Conservation (phyloP, 805 yeast genomes). For the Saccharomycopsis fermentans region DNA sequence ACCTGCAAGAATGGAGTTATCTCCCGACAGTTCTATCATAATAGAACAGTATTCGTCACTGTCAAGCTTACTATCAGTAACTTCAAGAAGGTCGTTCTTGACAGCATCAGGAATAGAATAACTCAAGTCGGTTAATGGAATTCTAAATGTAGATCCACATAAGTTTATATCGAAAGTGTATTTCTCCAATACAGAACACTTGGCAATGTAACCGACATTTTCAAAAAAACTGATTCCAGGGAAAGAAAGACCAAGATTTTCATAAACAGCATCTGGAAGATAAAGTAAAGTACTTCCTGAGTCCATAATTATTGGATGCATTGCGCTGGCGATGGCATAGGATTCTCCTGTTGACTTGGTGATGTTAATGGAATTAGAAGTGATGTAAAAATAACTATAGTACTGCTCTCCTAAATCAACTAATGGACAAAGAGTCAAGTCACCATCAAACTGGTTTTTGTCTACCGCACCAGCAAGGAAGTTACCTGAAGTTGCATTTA, state of each 20-base stretch:
- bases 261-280: conserved; percentile 30
- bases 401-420: conserved; percentile 3
- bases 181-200: conserved; percentile 28
- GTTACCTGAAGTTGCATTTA: conserved; percentile 35
- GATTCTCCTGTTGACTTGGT: neutral
- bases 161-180: conserved; percentile 54
- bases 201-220: conserved; percentile 24
- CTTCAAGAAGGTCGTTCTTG: neutral
- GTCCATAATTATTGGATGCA: conserved; percentile 38
- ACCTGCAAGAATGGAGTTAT: conserved; percentile 36
- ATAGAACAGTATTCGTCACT: neutral
- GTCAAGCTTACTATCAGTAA: neutral
- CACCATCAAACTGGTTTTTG: conserved; percentile 49
- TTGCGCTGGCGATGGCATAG: neutral
- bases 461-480: conserved; percentile 67
- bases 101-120: conserved; percentile 1
- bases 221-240: conserved; percentile 7
- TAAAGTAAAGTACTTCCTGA: conserved; percentile 47
- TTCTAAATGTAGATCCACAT: conserved; percentile 44
- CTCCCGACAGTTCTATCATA: neutral
- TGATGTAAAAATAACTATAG: conserved; percentile 6
- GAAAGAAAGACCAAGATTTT: conserved; percentile 20
- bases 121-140: conserved; percentile 34
- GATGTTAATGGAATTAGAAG: conserved; percentile 2
- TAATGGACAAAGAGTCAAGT: conserved; percentile 22